phyloP scores from a whole-genome alignment of 345 rosid species.

The Dimocarpus longan region DNA sequence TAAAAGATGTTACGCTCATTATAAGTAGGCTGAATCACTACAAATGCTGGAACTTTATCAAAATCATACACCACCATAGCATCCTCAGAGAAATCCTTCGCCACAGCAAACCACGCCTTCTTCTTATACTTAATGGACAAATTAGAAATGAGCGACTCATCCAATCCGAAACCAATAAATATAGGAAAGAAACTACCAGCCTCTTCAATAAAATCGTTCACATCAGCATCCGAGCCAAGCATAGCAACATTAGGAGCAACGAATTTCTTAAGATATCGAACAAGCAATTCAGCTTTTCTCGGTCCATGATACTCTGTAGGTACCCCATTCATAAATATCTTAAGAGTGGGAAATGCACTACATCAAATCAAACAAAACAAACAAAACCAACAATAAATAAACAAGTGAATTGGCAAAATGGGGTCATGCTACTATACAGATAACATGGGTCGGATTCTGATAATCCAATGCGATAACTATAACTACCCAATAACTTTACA shows the following conservation, averaged over 20 bases:
- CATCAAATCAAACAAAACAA: constrained; percentile 17
- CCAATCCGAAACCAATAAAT: constrained; percentile 77
- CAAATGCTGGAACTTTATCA: constrained; percentile 82
- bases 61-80: constrained; percentile 65
- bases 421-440: neutral
- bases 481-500: neutral
- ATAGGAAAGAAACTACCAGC: constrained; percentile 78
- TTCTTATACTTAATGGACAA: constrained; percentile 77
- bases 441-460: neutral
- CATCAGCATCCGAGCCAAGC: constrained; percentile 63
- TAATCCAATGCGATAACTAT: neutral
- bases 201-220: constrained; percentile 65
- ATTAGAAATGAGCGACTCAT: constrained; percentile 50
- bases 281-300: constrained; percentile 79
- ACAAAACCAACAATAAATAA: neutral
- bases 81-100: constrained; percentile 78
- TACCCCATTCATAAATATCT: constrained; percentile 80
- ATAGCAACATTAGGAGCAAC: constrained; percentile 87
- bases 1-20: constrained; percentile 69
- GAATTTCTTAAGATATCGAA: constrained; percentile 82
- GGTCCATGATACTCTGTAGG: constrained; percentile 87
- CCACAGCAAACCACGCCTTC: constrained; percentile 94
- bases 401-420: neutral
- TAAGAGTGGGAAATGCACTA: constrained; percentile 88
- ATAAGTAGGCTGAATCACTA: constrained; percentile 63